These are phyloP conservation scores for Crucibulum cyathiforme DNA, from an alignment of 1,284 basidiomycete species.

Conservation along the genomic window DNA sequence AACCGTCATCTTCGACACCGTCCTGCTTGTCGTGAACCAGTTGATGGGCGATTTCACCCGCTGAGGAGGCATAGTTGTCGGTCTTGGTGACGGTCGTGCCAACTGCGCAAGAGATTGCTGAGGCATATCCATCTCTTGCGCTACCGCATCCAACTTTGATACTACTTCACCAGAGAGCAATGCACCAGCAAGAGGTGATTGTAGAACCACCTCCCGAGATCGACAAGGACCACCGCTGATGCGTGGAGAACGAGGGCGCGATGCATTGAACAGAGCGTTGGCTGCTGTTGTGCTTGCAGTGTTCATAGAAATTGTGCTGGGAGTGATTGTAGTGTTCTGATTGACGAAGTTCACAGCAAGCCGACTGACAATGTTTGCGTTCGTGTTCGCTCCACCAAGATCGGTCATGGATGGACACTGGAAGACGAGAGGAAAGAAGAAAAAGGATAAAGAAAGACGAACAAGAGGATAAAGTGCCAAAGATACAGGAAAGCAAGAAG, in stretches of 20 bases:
- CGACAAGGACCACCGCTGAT: constrained; percentile 14
- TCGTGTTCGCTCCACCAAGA: constrained; percentile 2
- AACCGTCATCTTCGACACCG: constrained; percentile 18
- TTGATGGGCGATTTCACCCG: background rate
- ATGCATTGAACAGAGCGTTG: no score
- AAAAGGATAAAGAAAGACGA: background rate
- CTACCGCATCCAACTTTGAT: background rate
- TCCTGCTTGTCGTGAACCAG: background rate
- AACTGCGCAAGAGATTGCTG: background rate
- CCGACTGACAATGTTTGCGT: background rate
- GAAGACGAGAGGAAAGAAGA: background rate
- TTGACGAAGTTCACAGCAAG: no score
- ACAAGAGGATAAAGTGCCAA: background rate
- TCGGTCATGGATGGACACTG: constrained; percentile 10
- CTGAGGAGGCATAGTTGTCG: background rate
- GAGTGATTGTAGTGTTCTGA: no score
- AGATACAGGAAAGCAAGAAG: background rate
- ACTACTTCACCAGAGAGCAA: constrained; percentile 1
- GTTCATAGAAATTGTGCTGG: no score
- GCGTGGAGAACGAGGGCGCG: constrained; percentile 9
- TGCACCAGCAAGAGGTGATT: constrained; percentile 22
- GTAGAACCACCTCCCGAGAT: constrained; percentile 32
- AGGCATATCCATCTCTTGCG: background rate
- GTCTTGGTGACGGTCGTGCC: background rate
- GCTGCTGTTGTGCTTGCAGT: no score